Evolutionary conservation across 352 stramenopile species (phyloP).

Genomic region (Phytopythium sindhum): DNA sequence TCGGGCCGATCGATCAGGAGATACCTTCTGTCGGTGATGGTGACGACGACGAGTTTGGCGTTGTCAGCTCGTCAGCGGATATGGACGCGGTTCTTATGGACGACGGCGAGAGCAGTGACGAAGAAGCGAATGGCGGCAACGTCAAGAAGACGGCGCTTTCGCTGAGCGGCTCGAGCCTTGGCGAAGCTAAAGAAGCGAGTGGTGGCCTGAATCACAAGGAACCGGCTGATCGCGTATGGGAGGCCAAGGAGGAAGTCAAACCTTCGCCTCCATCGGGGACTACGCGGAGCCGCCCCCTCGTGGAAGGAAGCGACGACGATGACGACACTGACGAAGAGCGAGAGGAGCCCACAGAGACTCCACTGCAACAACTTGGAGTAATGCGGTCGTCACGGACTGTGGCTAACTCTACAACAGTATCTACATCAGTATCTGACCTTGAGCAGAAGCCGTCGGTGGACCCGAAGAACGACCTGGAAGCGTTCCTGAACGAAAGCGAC

Average conservation of each 20-base stretch:
- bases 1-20: not conserved
- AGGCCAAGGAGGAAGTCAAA: not conserved
- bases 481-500: conserved; percentile 62
- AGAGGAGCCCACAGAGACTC: not conserved
- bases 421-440: not conserved
- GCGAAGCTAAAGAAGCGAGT: not conserved
- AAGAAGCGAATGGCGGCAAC: not conserved
- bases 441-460: conserved; percentile 4
- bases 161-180: not conserved
- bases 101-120: conserved; percentile 1
- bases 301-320: conserved; percentile 28
- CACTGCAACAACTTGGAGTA: not conserved
- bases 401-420: not conserved
- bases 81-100: conserved; percentile 3
- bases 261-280: not conserved
- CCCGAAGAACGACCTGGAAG: conserved; percentile 42
- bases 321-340: conserved; percentile 9
- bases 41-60: not conserved
- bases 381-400: conserved; percentile 8
- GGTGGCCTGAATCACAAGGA: not conserved
- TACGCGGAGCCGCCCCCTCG: conserved; percentile 8
- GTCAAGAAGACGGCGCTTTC: not conserved
- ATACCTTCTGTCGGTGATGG: not conserved
- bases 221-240: not conserved
- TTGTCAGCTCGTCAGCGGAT: not conserved